Percentiles rank a stretch among this genome's conserved stretches.
These are phyloP conservation scores for Microglena sp. DNA, from an alignment of 139 green algal species.

Conservation along the genomic window DNA sequence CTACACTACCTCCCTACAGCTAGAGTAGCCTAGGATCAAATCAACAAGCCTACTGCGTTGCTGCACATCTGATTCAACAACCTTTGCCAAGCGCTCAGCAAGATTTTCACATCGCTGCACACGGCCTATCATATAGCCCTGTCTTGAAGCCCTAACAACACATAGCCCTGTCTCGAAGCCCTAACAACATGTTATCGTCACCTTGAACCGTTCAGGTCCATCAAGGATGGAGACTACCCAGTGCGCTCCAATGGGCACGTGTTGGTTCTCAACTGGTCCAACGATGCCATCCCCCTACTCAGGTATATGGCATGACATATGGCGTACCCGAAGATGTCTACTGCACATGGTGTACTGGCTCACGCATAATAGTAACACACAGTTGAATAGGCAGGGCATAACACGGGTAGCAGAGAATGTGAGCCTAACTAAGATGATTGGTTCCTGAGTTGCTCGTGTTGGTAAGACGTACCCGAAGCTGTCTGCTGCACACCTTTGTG, in stretches of 20 bases:
- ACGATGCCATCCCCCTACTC: conserved; percentile 20
- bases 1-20: too few species aligned
- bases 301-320: conserved; percentile 5
- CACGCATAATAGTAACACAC: not conserved
- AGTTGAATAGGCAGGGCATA: not conserved
- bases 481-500: too few species aligned
- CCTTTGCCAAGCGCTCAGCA: too few species aligned
- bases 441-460: not conserved
- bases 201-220: conserved; percentile 8
- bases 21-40: too few species aligned
- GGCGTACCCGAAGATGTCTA: conserved; percentile 1
- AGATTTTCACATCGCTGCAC: too few species aligned
- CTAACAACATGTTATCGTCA: not conserved
- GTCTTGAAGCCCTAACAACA: too few species aligned
- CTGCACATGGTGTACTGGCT: not conserved
- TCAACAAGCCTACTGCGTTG: too few species aligned
- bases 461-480: too few species aligned
- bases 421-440: too few species aligned
- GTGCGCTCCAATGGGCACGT: conserved; percentile 14
- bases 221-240: conserved; percentile 17
- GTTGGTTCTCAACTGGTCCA: conserved; percentile 19
- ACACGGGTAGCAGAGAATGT: not conserved
- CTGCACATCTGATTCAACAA: too few species aligned
- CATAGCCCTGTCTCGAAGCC: not conserved
- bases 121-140: too few species aligned